Conservation (phyloP, 257 asterid species). For the Scutellaria baicalensis region DNA sequence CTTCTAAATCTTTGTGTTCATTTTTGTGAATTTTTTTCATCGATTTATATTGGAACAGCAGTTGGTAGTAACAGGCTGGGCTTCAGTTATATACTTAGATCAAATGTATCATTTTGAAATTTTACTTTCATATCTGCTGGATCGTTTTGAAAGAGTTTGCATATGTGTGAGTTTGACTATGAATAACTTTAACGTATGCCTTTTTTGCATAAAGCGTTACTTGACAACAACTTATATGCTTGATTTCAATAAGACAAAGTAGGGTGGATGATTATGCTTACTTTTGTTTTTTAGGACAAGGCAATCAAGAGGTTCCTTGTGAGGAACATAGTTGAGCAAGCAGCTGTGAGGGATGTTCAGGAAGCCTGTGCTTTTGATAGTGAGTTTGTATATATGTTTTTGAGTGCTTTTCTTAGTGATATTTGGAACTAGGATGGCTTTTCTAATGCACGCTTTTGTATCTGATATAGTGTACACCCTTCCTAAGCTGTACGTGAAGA, state of each 20-base stretch:
- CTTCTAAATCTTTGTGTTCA: neutral
- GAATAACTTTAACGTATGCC: neutral
- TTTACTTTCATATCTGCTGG: neutral
- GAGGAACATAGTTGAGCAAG: slow-evolving; percentile 89
- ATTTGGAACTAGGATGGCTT: neutral
- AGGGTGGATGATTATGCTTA: neutral
- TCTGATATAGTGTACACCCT: slow-evolving; percentile 41
- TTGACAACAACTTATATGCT: neutral
- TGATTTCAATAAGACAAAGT: neutral
- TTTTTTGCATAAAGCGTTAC: neutral
- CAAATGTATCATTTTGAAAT: neutral
- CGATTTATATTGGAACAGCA: neutral
- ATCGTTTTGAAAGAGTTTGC: neutral
- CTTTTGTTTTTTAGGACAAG: slow-evolving; percentile 44
- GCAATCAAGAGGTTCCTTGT: slow-evolving; percentile 88
- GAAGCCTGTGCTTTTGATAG: slow-evolving; percentile 89
- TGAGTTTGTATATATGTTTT: slow-evolving; percentile 10
- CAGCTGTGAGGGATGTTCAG: slow-evolving; percentile 92
- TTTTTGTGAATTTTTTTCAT: neutral
- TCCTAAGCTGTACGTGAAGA: slow-evolving; percentile 81
- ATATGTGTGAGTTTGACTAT: neutral
- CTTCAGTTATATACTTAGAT: neutral
- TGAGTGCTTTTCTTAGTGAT: neutral
- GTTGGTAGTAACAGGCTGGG: neutral
- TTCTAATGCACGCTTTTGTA: neutral